Conservation (phyloP, 768 basidiomycete genomes). For the Pholiota molesta region DNA sequence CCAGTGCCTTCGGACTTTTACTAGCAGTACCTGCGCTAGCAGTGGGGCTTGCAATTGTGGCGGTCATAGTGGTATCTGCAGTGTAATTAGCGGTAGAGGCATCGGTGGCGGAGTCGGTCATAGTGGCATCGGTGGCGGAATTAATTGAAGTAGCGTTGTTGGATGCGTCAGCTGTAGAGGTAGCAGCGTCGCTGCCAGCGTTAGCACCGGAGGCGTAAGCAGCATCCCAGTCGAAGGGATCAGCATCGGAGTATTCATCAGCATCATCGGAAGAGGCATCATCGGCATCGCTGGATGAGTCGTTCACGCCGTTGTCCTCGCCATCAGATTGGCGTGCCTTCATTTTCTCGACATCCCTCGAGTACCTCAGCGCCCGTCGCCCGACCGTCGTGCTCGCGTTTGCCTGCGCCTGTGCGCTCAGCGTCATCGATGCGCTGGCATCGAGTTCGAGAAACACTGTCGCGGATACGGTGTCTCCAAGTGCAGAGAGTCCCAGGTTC, state of each 20-base stretch:
- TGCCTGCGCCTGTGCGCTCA: background rate
- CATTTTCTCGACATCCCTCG: background rate
- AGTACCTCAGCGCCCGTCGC: background rate
- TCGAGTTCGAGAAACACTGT: constrained; percentile 46
- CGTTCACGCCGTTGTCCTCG: background rate
- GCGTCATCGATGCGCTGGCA: constrained; percentile 30
- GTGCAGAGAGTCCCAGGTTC: constrained; percentile 46
- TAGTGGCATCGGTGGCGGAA: background rate
- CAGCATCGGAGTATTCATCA: background rate
- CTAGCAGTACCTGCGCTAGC: background rate
- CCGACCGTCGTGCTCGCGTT: background rate
- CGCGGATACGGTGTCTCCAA: constrained; percentile 38
- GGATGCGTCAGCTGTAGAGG: background rate
- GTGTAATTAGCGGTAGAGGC: background rate
- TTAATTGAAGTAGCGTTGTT: background rate
- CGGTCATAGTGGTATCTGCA: background rate
- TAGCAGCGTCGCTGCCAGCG: background rate
- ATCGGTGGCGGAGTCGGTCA: background rate
- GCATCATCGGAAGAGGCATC: background rate
- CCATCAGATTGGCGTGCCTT: background rate
- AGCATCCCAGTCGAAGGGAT: background rate
- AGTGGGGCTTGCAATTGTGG: background rate
- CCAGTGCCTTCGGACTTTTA: background rate
- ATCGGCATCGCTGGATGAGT: no score
- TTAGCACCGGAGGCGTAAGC: background rate